Evolutionary conservation across 2,329 filamentous ascomycete species (phyloP), one percentile per base, ranked within the genome.

Genomic region (Xenosphaeropsis pyriputrescens): DNA sequence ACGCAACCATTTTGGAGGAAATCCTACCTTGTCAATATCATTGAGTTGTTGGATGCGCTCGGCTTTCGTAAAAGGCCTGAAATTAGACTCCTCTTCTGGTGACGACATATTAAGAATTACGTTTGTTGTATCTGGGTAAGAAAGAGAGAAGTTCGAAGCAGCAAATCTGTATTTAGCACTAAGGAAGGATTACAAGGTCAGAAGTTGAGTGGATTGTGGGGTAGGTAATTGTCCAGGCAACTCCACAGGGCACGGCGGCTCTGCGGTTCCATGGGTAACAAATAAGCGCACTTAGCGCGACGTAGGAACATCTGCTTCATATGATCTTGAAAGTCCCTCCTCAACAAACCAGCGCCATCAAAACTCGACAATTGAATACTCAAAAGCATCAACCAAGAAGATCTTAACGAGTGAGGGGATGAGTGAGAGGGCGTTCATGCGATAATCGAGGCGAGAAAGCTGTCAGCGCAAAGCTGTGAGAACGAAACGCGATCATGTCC

Each of bases 11-110:
- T 7, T 35, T 19, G 14, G 9, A 17, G 6, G 6, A 18, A 19
- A 22, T 6, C 34, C 30, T 53, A 78, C 75, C 51, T 72, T 72
- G 60, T 93, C 85, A 48, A 93, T 82, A 32, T 79, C 74, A 47
- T 78, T 80, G 39, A 93, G 72, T 51, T 93, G 84, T 40, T 78
- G 67, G 45, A 93, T 85, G 45, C 82, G 83, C 55, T 93, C 81
- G 31, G 79, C 71, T 26, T 80, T 70, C 8, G 75, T 81, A 47
- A 88, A 81, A n/a, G 48, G 51, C 32, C 54, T 45, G 37, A 55
- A 47, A 6, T 51, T 41, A 35, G 50, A 35, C 52, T 44, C 29
- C n/a, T 32, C 29, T 18, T 32, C 14, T 32, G 34, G 22, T 13
- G 33, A 19, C n/a, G 19, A 39, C 37, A 37, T 32, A 17, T 29